Percentiles rank a stretch among this genome's conserved stretches.
phyloP scores from a whole-genome alignment of 2,329 filamentous ascomycete genomes.

The Ampelomyces quisqualis region DNA sequence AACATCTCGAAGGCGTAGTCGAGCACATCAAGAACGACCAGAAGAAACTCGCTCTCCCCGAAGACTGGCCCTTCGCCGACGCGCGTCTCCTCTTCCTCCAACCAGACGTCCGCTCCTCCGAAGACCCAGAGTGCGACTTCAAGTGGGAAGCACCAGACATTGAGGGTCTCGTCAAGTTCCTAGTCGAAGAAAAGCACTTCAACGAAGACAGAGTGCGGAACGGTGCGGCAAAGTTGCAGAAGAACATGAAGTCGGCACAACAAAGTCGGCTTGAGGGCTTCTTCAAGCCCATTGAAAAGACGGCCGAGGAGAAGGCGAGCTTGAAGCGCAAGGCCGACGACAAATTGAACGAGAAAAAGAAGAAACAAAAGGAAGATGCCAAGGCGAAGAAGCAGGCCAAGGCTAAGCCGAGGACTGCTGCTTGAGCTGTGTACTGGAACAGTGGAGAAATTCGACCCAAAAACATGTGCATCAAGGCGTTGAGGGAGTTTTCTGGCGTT shows the following conservation, averaged over 20 bases:
- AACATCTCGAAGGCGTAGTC: conserved; percentile 81
- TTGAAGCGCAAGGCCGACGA: conserved; percentile 93
- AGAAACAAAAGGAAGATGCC: conserved; percentile 90
- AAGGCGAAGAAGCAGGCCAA: conserved; percentile 94
- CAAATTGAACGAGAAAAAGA: conserved; percentile 89
- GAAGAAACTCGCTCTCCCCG: conserved; percentile 76
- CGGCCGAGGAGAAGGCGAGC: conserved; percentile 77
- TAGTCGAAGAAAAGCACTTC: conserved; percentile 95
- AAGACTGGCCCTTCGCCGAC: conserved; percentile 96
- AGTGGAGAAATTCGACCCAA: neutral
- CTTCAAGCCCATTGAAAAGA: conserved; percentile 90
- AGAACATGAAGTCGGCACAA: conserved; percentile 87
- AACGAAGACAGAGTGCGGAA: conserved; percentile 88
- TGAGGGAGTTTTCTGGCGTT: conserved; percentile 5
- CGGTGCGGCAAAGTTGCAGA: conserved; percentile 75
- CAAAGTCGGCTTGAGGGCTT: conserved; percentile 93
- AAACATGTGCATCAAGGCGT: neutral
- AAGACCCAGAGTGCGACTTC: conserved; percentile 88
- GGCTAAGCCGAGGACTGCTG: conserved; percentile 63
- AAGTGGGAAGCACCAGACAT: conserved; percentile 96
- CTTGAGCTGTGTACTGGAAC: neutral
- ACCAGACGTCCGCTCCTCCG: conserved; percentile 81
- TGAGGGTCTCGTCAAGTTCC: conserved; percentile 83
- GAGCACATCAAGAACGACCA: conserved; percentile 75
- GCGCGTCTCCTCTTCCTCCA: conserved; percentile 89